phyloP scores from a whole-genome alignment of 129 eudicot species.

The Chrysanthemum lavandulifolium region DNA sequence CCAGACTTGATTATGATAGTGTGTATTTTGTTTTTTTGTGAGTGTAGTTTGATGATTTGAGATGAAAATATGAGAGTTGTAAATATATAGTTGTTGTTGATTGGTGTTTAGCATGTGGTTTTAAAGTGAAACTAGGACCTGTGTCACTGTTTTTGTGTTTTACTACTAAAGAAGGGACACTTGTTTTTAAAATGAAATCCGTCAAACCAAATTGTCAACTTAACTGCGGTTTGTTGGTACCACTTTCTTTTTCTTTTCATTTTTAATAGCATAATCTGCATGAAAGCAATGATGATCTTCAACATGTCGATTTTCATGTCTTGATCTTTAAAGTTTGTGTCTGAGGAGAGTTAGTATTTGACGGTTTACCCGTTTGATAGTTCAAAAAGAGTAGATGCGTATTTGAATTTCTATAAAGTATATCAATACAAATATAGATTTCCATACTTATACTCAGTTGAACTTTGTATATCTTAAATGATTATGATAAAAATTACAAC shows the following conservation, averaged over 20 bases:
- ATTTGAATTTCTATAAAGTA: too few relatives aligned
- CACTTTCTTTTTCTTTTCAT: not conserved
- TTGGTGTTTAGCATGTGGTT: not conserved
- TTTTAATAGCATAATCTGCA: too few relatives aligned
- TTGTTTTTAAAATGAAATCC: slow-evolving; percentile 8
- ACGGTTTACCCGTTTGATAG: too few relatives aligned
- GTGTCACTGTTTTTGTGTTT: not conserved
- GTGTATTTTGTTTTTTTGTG: not conserved
- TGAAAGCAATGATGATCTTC: too few relatives aligned
- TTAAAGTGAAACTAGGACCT: not conserved
- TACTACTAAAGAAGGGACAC: not conserved
- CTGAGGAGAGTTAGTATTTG: too few relatives aligned
- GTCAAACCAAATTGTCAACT: slow-evolving; percentile 11
- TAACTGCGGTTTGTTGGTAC: not conserved
- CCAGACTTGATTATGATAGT: slow-evolving; percentile 27
- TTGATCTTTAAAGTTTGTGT: too few relatives aligned
- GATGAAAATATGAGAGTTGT: slow-evolving; percentile 1
- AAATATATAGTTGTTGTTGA: not conserved
- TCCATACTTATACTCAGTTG: too few relatives aligned
- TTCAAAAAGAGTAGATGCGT: too few relatives aligned
- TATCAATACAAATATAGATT: too few relatives aligned
- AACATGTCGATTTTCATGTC: too few relatives aligned
- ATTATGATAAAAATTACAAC: too few relatives aligned
- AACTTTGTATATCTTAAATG: too few relatives aligned
- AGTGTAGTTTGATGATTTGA: not conserved